Percentiles rank a stretch among this genome's conserved stretches.
Conservation (phyloP, 2,329 filamentous ascomycete genomes). For the Capronia epimyces region DNA sequence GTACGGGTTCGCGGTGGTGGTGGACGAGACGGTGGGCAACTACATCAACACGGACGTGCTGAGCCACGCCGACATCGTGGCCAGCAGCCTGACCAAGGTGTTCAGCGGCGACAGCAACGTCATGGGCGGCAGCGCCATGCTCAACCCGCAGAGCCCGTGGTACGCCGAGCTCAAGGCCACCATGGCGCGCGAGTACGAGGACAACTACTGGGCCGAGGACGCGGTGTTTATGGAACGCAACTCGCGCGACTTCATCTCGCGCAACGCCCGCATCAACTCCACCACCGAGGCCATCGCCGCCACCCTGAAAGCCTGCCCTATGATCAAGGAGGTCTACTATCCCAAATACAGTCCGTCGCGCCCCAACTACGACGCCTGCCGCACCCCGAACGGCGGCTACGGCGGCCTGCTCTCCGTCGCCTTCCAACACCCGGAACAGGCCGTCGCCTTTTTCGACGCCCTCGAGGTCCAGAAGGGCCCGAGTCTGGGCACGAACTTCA, state of each 20-base stretch:
- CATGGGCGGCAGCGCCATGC: conserved; percentile 75
- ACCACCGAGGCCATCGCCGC: conserved; percentile 81
- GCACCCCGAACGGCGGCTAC: conserved; percentile 71
- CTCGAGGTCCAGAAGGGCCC: conserved; percentile 88
- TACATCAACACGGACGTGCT: conserved; percentile 94
- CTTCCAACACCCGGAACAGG: conserved; percentile 65
- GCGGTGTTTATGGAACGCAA: conserved; percentile 93
- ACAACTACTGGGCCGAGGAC: conserved; percentile 92
- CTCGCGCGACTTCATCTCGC: conserved; percentile 79
- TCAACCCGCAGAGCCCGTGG: conserved; percentile 59
- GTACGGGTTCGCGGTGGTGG: conserved; percentile 82
- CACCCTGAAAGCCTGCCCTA: conserved; percentile 56
- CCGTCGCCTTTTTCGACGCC: conserved; percentile 76
- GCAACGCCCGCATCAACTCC: conserved; percentile 76
- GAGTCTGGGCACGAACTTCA: conserved; percentile 95
- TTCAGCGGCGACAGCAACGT: conserved; percentile 98
- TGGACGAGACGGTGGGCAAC: conserved; percentile 95
- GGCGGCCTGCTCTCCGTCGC: conserved; percentile 82
- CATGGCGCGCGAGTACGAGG: conserved; percentile 66
- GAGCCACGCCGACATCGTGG: conserved; percentile 81
- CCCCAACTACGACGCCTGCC: conserved; percentile 71
- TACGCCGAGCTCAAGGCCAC: conserved; percentile 64
- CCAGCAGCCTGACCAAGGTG: conserved; percentile 92
- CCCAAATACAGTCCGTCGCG: conserved; percentile 70
- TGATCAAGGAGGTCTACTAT: conserved; percentile 77